Evolutionary conservation across 345 rosid genomes (phyloP), one percentile per base, ranked within the genome.

Genomic region (Draba incana): DNA sequence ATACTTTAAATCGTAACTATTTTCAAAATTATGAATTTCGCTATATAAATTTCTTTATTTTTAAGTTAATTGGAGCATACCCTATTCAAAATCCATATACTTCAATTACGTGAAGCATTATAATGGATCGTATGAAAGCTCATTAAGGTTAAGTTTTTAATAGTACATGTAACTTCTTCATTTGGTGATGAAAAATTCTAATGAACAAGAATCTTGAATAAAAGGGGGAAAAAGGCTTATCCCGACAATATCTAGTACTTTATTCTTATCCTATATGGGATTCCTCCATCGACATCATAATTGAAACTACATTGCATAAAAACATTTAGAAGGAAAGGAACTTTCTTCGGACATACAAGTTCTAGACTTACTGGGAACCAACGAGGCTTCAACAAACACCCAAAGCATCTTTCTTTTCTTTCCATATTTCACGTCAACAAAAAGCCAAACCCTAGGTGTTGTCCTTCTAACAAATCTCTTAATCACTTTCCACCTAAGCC

Each of bases 161-260:
- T 66, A 24, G 12, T 45, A 35, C 14, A 20, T 45, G 39, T 57
- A n/a, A 57, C 37, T 57, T 46, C 20, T 39, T 10, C 13, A 49
- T 24, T 10, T 37, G 49, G 47, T 48, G 27, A 15, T 59, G 43
- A 69, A 4, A 28, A 12, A 6, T 12, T 59, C 2, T 43, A 60
- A 50, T 44, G 8, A 16, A 30, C 12, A n/a, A 51, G 38, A 52
- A 52, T 35, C 68, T 20, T 30, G 13, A 30, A 51, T 24, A 30
- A 30, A 69, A 25, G 6, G 0, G 59, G 43, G 1, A 5, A 24
- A 62, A 53, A 35, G 31, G 57, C 11, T 46, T 53, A 62, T 71
- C 69, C 75, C 75, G 75, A 71, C 69, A 71, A 62, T 69, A 62
- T 71, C 69, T 62, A 62, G 49, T 37, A 62, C 57, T 71, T 63